Base-by-base conservation (phyloP, 306 rosid species). In the Sindora glabra region DNA sequence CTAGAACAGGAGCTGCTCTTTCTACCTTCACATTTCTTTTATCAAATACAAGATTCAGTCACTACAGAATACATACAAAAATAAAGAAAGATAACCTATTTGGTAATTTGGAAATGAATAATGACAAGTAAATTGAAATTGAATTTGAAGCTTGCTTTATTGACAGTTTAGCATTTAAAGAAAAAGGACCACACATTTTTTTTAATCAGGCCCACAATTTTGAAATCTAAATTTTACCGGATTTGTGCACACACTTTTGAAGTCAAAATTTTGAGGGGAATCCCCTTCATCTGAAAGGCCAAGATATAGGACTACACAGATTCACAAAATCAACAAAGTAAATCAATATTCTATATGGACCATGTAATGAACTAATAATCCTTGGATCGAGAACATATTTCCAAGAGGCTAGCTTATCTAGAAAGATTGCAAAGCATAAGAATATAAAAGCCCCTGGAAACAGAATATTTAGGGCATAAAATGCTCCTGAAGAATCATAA, bases 1-100 rank as follows among this genome's bases (percentile, higher is more conserved):
- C 90, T 42, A 90, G 69, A 71, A 84, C 82, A 21, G 75, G 76
- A 29, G 70, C 69, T 63, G 75, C 82, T 32, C 26, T 63, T 24
- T 74, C 86, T 62, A 76, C 89, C 51, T 77, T 69, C 16, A 17
- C 74, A 69, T 64, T 71, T 62, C n/a, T 80, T 96, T 87, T 68
- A 45, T 60, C 2, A 59, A 19, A 68, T 52, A 13, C 5, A 48
- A n/a, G 29, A 19, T 24, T 54, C 23, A n/a, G 36, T 21, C 27
- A 41, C 34, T 23, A 49, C 41, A 30, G 40, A 52, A 24, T 5
- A 30, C n/a, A n/a, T n/a, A n/a, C n/a, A n/a, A n/a, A n/a, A n/a
- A n/a, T n/a, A n/a, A n/a, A n/a, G n/a, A n/a, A n/a, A n/a, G n/a
- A n/a, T n/a, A n/a, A n/a, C n/a, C n/a, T n/a, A 45, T n/a, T n/a